Base-by-base conservation (phyloP, 2,329 filamentous ascomycete species). In the Colletotrichum orbiculare region DNA sequence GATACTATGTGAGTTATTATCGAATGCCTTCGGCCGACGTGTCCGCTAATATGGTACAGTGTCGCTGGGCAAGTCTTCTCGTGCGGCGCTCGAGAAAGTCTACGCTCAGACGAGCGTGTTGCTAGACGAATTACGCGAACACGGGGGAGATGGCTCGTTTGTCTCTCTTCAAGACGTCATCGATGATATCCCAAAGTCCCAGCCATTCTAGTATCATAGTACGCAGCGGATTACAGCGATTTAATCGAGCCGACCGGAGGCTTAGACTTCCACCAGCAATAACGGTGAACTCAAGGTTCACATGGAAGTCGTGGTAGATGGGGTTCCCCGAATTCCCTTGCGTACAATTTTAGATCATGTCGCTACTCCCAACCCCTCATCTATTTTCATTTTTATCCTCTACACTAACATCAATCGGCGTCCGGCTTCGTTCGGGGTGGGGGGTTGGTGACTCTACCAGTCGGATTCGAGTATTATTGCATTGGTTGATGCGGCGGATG, bases 81-180 rank as follows among this genome's bases (percentile, higher is more conserved):
- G 90, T 5, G 92, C 96, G 2, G 92, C 94, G 1, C 79, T 99
- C 37, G 95, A 98, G 76, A 90, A 89, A 66, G 77, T 97, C 6
- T 94, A 92, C 73, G 91, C 94, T 66, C 94, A 97, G 78, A 96
- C 94, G 1, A 91, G 89, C 68, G 92, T 93, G 1, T 82, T 98
- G 12, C 85, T 98, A n/a, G 91, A 94, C 64, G 91, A 95, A 60
- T 83, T 97, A 12, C 87, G 91, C 50, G 87, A 91, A 72, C 90
- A 92, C 45, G 94, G 94, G 62, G 91, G 93, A 38, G 85, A 91
- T 10, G 94, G 92, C 42, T 90, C 93, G 37, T 94, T 98, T 75
- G 86, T 97, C 71, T 95, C 83, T 13, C 75, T 88, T 25, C 78
- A 83, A 67, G 80, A 81, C 46, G 73, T 86, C 60, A 73, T 86